Evolutionary conservation across 257 asterid genomes (phyloP).

Genomic region (Rehmannia glutinosa): DNA sequence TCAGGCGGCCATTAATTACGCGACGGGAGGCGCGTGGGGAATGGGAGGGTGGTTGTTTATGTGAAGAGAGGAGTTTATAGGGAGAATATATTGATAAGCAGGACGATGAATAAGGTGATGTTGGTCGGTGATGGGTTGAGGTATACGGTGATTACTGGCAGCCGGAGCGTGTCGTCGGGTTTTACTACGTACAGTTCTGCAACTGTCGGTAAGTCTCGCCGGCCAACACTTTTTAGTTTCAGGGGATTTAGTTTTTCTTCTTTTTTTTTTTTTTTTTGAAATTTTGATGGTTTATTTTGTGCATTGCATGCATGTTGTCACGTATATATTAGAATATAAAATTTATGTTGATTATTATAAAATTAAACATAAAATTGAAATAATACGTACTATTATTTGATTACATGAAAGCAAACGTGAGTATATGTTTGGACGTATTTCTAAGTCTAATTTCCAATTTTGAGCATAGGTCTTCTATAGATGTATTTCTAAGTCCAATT

Average conservation of each 20-base stretch:
- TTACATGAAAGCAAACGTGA: no score
- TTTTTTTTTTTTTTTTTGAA: background rate
- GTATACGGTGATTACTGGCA: constrained; percentile 67
- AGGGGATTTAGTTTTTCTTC: background rate
- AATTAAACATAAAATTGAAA: no score
- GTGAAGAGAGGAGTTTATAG: constrained; percentile 67
- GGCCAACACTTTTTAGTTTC: background rate
- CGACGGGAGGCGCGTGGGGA: constrained; percentile 50
- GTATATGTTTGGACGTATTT: no score
- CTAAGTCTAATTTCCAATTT: no score
- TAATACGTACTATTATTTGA: no score
- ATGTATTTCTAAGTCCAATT: no score
- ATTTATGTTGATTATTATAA: no score
- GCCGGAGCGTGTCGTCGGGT: constrained; percentile 68
- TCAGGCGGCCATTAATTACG: constrained; percentile 69
- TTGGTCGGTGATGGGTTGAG: constrained; percentile 73
- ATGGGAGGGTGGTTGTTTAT: constrained; percentile 57
- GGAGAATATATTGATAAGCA: constrained; percentile 56
- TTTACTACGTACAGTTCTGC: constrained; percentile 86
- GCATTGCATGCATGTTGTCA: no score
- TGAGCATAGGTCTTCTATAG: no score
- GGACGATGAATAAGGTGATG: constrained; percentile 72
- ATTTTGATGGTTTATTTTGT: no score
- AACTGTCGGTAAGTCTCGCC: constrained; percentile 57
- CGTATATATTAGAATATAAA: no score